These are phyloP conservation scores for Avicennia marina DNA, from an alignment of 257 asterid species.

Conservation along the genomic window DNA sequence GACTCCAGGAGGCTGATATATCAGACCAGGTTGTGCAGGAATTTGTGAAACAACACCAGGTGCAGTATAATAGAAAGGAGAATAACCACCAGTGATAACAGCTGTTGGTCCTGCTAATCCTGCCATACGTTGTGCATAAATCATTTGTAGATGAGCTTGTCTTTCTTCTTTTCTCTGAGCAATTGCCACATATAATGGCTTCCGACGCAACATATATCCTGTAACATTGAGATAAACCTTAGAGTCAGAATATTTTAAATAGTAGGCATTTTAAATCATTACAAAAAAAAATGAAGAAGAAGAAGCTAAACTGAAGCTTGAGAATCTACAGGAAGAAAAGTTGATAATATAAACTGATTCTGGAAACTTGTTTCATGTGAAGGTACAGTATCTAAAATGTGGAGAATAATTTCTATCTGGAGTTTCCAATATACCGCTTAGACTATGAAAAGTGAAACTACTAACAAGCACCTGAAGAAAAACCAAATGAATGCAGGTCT, in stretches of 20 bases:
- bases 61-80: constrained; percentile 52
- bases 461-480: too few relatives aligned
- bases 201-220: constrained; percentile 65
- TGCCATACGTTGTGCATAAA: constrained; percentile 50
- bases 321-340: too few relatives aligned
- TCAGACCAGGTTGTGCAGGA: constrained; percentile 44
- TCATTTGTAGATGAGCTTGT: constrained; percentile 53
- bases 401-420: too few relatives aligned
- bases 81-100: constrained; percentile 56
- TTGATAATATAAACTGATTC: too few relatives aligned
- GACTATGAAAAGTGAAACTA: constrained; percentile 1
- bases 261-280: not conserved
- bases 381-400: too few relatives aligned
- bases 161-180: constrained; percentile 94
- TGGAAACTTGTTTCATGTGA: too few relatives aligned
- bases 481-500: not conserved
- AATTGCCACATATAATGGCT: constrained; percentile 71
- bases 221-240: constrained; percentile 18
- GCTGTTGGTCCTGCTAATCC: constrained; percentile 53
- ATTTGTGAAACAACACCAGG: constrained; percentile 49
- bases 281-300: not conserved
- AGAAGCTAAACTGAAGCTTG: constrained; percentile 4
- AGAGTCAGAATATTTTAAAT: not conserved
- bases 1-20: constrained; percentile 54
- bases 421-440: not conserved